phyloP scores from a whole-genome alignment of 768 basidiomycete species.

The Calocera viscosa region DNA sequence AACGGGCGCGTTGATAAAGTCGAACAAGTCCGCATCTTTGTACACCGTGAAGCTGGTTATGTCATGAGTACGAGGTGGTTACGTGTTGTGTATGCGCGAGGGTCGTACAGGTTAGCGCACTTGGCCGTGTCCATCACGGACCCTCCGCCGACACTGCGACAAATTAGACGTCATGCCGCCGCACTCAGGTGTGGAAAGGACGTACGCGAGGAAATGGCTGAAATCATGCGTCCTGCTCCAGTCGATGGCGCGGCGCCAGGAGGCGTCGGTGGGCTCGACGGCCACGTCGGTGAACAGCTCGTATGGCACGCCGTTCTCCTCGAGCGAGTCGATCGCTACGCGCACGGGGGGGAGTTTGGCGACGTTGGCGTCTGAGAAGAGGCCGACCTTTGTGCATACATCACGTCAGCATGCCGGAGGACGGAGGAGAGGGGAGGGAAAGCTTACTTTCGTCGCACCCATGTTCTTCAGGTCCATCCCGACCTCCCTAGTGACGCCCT shows the following conservation, averaged over 20 bases:
- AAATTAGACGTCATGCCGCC: not conserved
- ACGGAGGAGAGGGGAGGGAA: not conserved
- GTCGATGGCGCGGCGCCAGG: slow-evolving; percentile 74
- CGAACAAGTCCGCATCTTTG: slow-evolving; percentile 82
- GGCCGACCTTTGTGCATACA: slow-evolving; percentile 54
- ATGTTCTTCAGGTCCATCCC: slow-evolving; percentile 92
- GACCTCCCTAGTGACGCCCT: slow-evolving; percentile 79
- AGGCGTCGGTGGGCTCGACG: slow-evolving; percentile 84
- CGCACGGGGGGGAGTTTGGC: slow-evolving; percentile 72
- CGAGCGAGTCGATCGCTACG: slow-evolving; percentile 62
- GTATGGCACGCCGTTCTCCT: slow-evolving; percentile 62
- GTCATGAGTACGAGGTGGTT: not conserved
- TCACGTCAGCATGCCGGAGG: not conserved
- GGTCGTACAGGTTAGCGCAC: slow-evolving; percentile 67
- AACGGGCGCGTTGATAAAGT: slow-evolving; percentile 93
- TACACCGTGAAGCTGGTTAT: slow-evolving; percentile 80
- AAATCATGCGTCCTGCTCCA: slow-evolving; percentile 82
- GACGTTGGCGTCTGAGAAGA: slow-evolving; percentile 85
- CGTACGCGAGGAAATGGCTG: slow-evolving; percentile 83
- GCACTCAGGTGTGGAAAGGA: slow-evolving; percentile 12
- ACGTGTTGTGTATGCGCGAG: not conserved
- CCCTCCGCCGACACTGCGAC: slow-evolving; percentile 72
- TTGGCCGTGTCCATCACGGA: slow-evolving; percentile 95
- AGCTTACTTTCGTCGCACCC: slow-evolving; percentile 68
- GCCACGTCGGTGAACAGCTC: slow-evolving; percentile 71